A percentile compares a stretch with the other conserved stretches of the same genome.
These are phyloP conservation scores for Lepidium didymum DNA, from an alignment of 345 rosid genomes.

Conservation along the genomic window DNA sequence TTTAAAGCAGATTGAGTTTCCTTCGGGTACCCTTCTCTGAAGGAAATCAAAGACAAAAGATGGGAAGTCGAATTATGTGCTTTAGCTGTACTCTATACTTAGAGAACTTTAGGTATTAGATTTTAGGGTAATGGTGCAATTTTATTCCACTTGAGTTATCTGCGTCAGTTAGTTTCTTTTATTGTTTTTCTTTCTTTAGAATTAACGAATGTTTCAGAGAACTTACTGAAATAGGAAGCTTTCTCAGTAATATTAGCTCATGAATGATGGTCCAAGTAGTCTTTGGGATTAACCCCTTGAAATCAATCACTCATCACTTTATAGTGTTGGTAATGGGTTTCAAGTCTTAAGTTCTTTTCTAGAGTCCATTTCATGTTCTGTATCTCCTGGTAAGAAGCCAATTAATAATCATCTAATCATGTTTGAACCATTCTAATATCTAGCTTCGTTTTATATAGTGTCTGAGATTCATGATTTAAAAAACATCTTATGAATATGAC, in stretches of 20 bases:
- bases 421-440: background rate
- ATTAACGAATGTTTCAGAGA: background rate
- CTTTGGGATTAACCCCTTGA: slow-evolving; percentile 2
- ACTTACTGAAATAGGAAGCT: slow-evolving; percentile 9
- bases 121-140: background rate
- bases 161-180: background rate
- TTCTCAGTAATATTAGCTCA: background rate
- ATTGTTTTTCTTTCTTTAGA: background rate
- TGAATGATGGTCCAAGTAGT: background rate
- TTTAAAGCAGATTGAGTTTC: background rate
- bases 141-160: background rate
- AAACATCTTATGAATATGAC: slow-evolving; percentile 2
- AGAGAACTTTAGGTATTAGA: background rate
- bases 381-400: background rate
- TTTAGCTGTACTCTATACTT: background rate
- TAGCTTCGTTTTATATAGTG: background rate
- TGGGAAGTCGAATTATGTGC: background rate
- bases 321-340: background rate
- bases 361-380: background rate
- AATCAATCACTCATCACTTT: background rate
- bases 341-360: background rate
- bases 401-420: background rate
- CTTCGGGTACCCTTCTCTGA: background rate
- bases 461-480: background rate
- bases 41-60: background rate